A percentile compares a stretch with the other conserved stretches of the same genome.
Conservation (phyloP, 148 eudicot species). For the Persicaria maculosa region DNA sequence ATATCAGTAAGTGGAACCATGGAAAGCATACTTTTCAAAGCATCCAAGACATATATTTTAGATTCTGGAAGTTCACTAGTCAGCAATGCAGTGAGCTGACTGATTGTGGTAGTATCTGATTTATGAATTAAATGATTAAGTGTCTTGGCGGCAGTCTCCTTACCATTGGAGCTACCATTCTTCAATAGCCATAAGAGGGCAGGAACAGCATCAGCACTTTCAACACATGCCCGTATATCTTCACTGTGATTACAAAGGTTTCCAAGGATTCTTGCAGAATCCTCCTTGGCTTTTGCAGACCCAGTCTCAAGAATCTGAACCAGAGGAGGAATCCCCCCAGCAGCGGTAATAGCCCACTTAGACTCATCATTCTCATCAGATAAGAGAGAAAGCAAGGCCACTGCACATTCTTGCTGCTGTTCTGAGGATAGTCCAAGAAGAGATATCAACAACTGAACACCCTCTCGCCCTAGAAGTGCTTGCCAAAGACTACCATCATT, state of each 20-base stretch:
- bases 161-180: slow-evolving; percentile 92
- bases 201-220: slow-evolving; percentile 99
- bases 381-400: slow-evolving; percentile 84
- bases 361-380: slow-evolving; percentile 95
- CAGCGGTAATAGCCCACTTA: slow-evolving; percentile 99
- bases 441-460: slow-evolving; percentile 91
- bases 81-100: slow-evolving; percentile 88
- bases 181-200: slow-evolving; percentile 93
- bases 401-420: slow-evolving; percentile 99
- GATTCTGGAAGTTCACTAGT: slow-evolving; percentile 97
- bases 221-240: slow-evolving; percentile 98
- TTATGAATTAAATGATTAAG: slow-evolving; percentile 91
- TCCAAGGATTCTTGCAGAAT: slow-evolving; percentile 89
- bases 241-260: slow-evolving; percentile 99
- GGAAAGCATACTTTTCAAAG: slow-evolving; percentile 79
- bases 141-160: slow-evolving; percentile 93
- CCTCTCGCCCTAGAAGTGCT: slow-evolving; percentile 97
- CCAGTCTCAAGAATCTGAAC: slow-evolving; percentile 99
- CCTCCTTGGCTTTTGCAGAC: slow-evolving; percentile 95
- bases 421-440: slow-evolving; percentile 98
- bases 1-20: slow-evolving; percentile 72
- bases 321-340: slow-evolving; percentile 99
- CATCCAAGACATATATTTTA: slow-evolving; percentile 86
- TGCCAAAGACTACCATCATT: slow-evolving; percentile 82
- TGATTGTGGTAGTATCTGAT: slow-evolving; percentile 92